phyloP scores from a whole-genome alignment of 129 eudicot species.

The Ambrosia trifida region DNA sequence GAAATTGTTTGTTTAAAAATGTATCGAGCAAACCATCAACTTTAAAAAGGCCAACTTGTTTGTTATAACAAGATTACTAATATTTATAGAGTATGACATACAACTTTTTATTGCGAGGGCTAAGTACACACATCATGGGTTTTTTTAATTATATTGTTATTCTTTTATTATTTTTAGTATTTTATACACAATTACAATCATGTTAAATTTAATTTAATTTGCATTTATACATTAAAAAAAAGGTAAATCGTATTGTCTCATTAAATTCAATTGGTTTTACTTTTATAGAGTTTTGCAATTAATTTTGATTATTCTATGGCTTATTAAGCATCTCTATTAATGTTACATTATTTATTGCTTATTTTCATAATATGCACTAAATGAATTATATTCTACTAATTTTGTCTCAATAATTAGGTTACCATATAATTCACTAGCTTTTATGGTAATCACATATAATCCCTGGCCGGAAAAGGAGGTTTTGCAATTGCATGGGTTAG shows the following conservation, averaged over 20 bases:
- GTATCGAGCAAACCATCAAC: too few species aligned
- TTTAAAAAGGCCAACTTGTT: too few species aligned
- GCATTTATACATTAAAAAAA: too few species aligned
- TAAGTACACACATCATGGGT: too few species aligned
- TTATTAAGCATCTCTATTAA: slow-evolving; percentile 18
- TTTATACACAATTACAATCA: background rate
- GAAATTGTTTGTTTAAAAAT: too few species aligned
- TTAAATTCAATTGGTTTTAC: slow-evolving; percentile 6
- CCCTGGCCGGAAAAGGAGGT: background rate
- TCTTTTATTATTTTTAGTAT: too few species aligned
- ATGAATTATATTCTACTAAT: slow-evolving; percentile 12
- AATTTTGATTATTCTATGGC: slow-evolving; percentile 4
- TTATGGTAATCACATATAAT: background rate
- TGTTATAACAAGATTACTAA: too few species aligned
- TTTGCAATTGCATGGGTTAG: too few species aligned
- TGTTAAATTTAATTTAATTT: too few species aligned
- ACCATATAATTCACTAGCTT: background rate
- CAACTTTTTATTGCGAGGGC: too few species aligned
- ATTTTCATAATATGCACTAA: background rate
- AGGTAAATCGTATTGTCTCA: background rate
- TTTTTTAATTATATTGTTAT: too few species aligned
- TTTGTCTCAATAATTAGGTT: slow-evolving; percentile 15
- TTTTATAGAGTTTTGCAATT: slow-evolving; percentile 1
- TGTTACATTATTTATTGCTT: background rate
- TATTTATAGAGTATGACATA: too few species aligned